phyloP scores from a whole-genome alignment of 2,329 filamentous ascomycete species.

The Phyllosticta citriasiana region DNA sequence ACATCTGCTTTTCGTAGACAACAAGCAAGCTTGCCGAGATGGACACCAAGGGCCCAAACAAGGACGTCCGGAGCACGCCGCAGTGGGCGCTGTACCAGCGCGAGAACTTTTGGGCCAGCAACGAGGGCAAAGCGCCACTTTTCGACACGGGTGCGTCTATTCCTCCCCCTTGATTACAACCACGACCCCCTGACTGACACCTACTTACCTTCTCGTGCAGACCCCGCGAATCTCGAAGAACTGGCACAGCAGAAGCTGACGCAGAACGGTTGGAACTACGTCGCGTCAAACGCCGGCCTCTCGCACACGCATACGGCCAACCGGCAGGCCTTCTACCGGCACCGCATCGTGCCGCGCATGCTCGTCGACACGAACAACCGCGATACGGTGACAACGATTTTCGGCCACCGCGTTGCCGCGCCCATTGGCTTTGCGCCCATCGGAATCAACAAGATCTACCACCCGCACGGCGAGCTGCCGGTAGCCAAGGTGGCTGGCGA shows the following conservation, averaged over 20 bases:
- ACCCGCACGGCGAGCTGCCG: conserved; percentile 47
- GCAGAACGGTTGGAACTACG: conserved; percentile 50
- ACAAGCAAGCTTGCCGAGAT: conserved; percentile 15
- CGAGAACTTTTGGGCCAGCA: conserved; percentile 45
- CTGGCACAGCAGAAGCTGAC: conserved; percentile 47
- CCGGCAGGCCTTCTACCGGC: conserved; percentile 53
- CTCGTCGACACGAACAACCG: conserved; percentile 51
- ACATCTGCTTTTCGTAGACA: no score
- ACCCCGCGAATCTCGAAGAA: conserved; percentile 50
- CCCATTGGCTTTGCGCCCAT: conserved; percentile 57
- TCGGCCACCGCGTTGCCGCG: conserved; percentile 48
- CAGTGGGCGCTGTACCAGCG: conserved; percentile 47
- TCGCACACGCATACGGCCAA: conserved; percentile 47
- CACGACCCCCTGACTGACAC: background rate
- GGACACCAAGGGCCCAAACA: conserved; percentile 45
- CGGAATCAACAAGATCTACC: conserved; percentile 57
- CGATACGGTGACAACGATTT: conserved; percentile 49
- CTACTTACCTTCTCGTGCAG: conserved; percentile 17
- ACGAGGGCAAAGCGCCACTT: conserved; percentile 38
- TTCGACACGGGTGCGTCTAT: conserved; percentile 41
- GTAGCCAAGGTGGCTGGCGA: conserved; percentile 52
- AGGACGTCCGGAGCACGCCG: conserved; percentile 39
- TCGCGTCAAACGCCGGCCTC: conserved; percentile 47
- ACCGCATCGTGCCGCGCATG: conserved; percentile 52
- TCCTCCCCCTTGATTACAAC: no score